A percentile compares a stretch with the other conserved stretches of the same genome.
phyloP scores from a whole-genome alignment of 2,329 filamentous ascomycete species.

The Zymoseptoria pseudotritici region DNA sequence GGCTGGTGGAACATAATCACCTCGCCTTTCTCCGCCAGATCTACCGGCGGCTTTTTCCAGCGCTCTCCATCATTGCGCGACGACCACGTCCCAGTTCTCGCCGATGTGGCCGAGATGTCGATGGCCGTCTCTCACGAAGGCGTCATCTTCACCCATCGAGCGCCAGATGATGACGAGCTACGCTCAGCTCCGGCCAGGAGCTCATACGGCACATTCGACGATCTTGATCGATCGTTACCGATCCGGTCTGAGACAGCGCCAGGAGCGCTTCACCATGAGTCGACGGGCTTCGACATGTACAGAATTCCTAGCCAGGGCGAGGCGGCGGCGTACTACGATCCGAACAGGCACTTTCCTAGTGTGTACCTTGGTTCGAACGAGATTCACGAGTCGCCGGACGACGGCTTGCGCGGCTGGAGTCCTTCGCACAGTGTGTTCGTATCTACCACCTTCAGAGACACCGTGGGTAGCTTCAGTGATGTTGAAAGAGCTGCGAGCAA shows the following conservation, averaged over 20 bases:
- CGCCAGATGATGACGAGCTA: slow-evolving; percentile 12
- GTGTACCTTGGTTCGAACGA: slow-evolving; percentile 3
- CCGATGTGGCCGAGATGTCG: slow-evolving; percentile 20
- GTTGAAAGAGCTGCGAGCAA: neutral
- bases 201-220: neutral
- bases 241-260: slow-evolving; percentile 25
- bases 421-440: slow-evolving; percentile 21
- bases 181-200: slow-evolving; percentile 18
- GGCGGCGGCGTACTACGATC: slow-evolving; percentile 28
- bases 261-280: slow-evolving; percentile 15
- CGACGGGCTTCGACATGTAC: slow-evolving; percentile 25
- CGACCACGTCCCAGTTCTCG: slow-evolving; percentile 14
- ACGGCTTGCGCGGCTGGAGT: slow-evolving; percentile 15
- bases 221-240: neutral
- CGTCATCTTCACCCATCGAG: slow-evolving; percentile 18
- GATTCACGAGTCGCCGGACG: neutral
- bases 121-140: slow-evolving; percentile 13
- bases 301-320: slow-evolving; percentile 26
- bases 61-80: slow-evolving; percentile 19
- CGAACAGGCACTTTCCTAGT: slow-evolving; percentile 16
- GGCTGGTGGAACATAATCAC: slow-evolving; percentile 76
- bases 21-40: slow-evolving; percentile 52
- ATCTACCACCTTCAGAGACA: neutral
- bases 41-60: slow-evolving; percentile 19
- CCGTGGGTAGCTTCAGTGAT: neutral